phyloP scores from a whole-genome alignment of 148 eudicot genomes.

The Diospyros kaki region DNA sequence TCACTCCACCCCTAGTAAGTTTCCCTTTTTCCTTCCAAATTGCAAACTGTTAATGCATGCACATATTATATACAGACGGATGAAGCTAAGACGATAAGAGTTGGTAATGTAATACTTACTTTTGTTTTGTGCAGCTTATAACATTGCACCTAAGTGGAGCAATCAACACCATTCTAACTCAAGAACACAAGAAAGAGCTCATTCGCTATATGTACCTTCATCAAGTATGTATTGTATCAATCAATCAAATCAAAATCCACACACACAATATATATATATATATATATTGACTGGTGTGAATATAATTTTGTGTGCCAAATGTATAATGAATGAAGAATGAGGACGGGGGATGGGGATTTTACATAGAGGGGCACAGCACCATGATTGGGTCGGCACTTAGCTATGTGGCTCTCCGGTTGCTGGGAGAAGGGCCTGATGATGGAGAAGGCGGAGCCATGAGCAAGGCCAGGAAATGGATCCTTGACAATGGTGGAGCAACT shows the following conservation, averaged over 20 bases:
- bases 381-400: slow-evolving; percentile 32
- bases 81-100: no score
- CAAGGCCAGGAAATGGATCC: slow-evolving; percentile 32
- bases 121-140: slow-evolving; percentile 18
- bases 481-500: slow-evolving; percentile 35
- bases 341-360: slow-evolving; percentile 40
- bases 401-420: slow-evolving; percentile 27
- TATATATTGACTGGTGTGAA: no score
- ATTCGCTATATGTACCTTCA: slow-evolving; percentile 30
- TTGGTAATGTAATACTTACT: no score
- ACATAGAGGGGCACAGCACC: slow-evolving; percentile 34
- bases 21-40: background rate
- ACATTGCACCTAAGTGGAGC: slow-evolving; percentile 30
- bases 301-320: no score
- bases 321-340: slow-evolving; percentile 14
- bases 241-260: no score
- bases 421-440: slow-evolving; percentile 31
- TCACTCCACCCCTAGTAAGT: slow-evolving; percentile 32
- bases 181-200: slow-evolving; percentile 30
- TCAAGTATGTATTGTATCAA: slow-evolving; percentile 13
- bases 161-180: slow-evolving; percentile 21
- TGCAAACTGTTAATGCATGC: no score
- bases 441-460: slow-evolving; percentile 25
- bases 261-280: no score
- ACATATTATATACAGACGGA: no score